These are phyloP conservation scores for Vitis hybrid DNA, from an alignment of 177 flowering plant species.

Conservation along the genomic window DNA sequence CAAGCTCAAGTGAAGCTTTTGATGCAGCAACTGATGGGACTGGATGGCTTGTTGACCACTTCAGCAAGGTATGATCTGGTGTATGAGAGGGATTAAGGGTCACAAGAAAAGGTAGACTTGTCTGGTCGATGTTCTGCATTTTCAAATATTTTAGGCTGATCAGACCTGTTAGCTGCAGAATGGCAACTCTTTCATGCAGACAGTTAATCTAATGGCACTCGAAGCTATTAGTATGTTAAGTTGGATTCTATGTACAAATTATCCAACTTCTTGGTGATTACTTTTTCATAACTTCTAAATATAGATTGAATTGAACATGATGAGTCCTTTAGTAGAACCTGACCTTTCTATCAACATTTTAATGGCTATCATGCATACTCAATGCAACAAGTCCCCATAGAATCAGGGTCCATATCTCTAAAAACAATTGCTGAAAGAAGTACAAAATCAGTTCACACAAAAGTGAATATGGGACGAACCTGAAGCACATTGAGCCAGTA, in stretches of 20 bases:
- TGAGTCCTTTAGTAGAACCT: too few species aligned
- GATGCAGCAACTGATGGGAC: slow-evolving; percentile 91
- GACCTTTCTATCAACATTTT: too few species aligned
- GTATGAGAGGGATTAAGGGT: slow-evolving; percentile 73
- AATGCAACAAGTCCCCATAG: background rate
- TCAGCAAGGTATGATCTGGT: slow-evolving; percentile 65
- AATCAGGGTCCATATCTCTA: background rate
- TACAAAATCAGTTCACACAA: background rate
- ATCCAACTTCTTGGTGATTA: too few species aligned
- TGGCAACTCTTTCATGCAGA: background rate
- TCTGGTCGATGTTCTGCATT: slow-evolving; percentile 69
- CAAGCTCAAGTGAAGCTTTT: slow-evolving; percentile 72
- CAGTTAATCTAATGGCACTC: background rate
- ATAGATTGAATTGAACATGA: too few species aligned
- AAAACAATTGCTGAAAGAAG: too few species aligned
- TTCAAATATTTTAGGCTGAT: background rate
- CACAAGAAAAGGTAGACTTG: slow-evolving; percentile 60
- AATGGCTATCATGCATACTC: too few species aligned
- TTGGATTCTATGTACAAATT: too few species aligned
- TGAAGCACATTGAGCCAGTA: slow-evolving; percentile 96
- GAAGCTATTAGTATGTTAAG: too few species aligned
- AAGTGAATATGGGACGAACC: slow-evolving; percentile 42
- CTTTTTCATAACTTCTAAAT: too few species aligned
- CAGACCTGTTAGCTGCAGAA: background rate
- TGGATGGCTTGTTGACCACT: slow-evolving; percentile 91